A percentile compares a stretch with the other conserved stretches of the same genome.
Conservation (phyloP, 1,284 basidiomycete genomes). For the Phlebopus sp. region DNA sequence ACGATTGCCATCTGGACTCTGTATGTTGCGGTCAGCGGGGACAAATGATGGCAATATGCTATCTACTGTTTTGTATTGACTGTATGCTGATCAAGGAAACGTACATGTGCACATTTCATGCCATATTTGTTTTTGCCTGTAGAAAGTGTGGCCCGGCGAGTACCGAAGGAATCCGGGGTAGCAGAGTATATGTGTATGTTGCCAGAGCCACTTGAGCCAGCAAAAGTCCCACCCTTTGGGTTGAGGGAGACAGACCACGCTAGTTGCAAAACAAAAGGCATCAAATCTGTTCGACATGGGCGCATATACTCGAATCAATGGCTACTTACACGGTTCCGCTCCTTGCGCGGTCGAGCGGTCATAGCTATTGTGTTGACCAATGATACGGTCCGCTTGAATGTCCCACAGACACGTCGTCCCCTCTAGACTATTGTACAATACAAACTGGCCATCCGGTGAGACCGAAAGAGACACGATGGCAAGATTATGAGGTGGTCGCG, state of each 20-base stretch:
- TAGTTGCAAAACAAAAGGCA: conserved; percentile 23
- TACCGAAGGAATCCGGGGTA: conserved; percentile 58
- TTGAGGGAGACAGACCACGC: conserved; percentile 83
- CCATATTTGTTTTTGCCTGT: conserved; percentile 80
- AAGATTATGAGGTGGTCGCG: conserved; percentile 69
- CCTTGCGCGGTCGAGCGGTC: conserved; percentile 48
- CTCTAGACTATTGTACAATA: conserved; percentile 77
- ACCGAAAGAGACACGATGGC: conserved; percentile 72
- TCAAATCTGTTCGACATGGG: conserved; percentile 18
- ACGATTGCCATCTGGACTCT: conserved; percentile 84
- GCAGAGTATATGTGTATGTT: conserved; percentile 69
- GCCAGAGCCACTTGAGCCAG: conserved; percentile 74
- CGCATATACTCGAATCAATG: conserved; percentile 1
- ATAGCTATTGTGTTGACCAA: conserved; percentile 72
- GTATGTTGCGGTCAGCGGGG: conserved; percentile 15
- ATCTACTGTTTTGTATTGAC: conserved; percentile 8
- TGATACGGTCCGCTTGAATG: conserved; percentile 52
- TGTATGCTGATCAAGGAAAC: conserved; percentile 30
- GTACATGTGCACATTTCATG: conserved; percentile 74
- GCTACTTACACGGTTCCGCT: conserved; percentile 65
- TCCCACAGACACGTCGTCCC: conserved; percentile 76
- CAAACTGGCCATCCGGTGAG: conserved; percentile 58
- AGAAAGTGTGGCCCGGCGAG: conserved; percentile 52
- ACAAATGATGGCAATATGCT: neutral
- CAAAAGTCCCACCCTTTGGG: conserved; percentile 70